Evolutionary conservation across 1,284 basidiomycete genomes (phyloP), one percentile per base, ranked within the genome.

Genomic region (Laetiporus sulphureus): DNA sequence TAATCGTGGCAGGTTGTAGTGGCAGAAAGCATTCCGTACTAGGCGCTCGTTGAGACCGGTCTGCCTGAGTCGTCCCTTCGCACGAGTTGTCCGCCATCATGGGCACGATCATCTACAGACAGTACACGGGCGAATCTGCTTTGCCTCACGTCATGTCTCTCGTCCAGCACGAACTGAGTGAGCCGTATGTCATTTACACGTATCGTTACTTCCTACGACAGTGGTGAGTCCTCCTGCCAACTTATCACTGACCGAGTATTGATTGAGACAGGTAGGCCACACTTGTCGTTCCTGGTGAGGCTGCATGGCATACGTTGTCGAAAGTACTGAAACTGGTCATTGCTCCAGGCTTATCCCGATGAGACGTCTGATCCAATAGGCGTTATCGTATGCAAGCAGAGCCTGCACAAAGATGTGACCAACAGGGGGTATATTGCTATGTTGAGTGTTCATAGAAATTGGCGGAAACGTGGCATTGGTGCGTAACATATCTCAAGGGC

Each of bases 371-470:
- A 67, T 18, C 84, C 91, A 10, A 79, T 96, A 51, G 95, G 91
- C 16, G 91, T 91, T 4, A 89, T 99, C 46, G 87, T 99, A 21
- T 94, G 91, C 75, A 98, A 98, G 69, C 89, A 95, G 62, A 92
- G 91, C 54, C 71, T 76, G 57, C 94, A 97, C 63, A 72, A 74
- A 47, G 79, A 84, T 52, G 68, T 73, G 41, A 70, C 79, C 4
- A 89, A 91, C 64, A 69, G 95, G 55, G 95, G 95, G 3, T 99
- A 99, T 60, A 96, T 99, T 46, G 95, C 93, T 22, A 99, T 99
- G 96, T 77, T 99, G 41, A 91, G 87, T 52, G 91, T 95, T 19
- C 75, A 77, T 62, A 82, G 79, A 60, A 63, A 69, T 31, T 94
- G 79, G 74, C 71, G 94, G 31, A 86, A 93, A 61, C 75, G 81